phyloP scores from a whole-genome alignment of 1,284 basidiomycete genomes.

The Pisolithus thermaeus region DNA sequence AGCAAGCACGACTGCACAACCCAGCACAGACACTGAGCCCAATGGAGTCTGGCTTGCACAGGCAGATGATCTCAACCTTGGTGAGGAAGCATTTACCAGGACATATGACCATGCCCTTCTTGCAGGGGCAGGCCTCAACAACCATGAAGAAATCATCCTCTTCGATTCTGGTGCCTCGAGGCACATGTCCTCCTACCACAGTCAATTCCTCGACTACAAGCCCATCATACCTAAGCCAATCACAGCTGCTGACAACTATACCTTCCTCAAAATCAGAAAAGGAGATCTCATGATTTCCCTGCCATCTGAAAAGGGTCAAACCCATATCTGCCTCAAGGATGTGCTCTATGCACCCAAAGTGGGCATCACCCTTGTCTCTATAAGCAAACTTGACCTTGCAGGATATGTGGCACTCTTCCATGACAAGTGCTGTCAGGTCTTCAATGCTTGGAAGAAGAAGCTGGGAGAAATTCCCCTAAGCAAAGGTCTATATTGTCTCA shows the following conservation, averaged over 20 bases:
- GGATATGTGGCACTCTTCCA: constrained; percentile 26
- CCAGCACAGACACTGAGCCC: background rate
- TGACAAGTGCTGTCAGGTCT: background rate
- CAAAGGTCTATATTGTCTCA: constrained; percentile 1
- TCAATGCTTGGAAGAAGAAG: background rate
- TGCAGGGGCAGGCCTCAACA: background rate
- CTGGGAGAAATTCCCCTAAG: background rate
- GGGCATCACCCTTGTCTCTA: constrained; percentile 30
- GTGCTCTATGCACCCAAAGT: constrained; percentile 31
- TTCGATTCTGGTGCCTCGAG: background rate
- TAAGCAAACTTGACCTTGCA: constrained; percentile 27
- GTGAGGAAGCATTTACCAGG: background rate
- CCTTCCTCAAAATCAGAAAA: constrained; percentile 29
- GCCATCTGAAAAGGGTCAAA: constrained; percentile 27
- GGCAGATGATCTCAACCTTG: background rate
- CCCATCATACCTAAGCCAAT: constrained; percentile 26
- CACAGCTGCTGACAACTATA: constrained; percentile 31
- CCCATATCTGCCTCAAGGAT: constrained; percentile 26
- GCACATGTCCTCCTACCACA: constrained; percentile 19
- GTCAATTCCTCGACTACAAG: constrained; percentile 27
- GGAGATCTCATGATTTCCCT: constrained; percentile 32
- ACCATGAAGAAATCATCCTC: background rate
- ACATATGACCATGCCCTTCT: background rate
- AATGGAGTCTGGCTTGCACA: background rate
- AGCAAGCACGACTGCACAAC: background rate